A percentile compares a stretch with the other conserved stretches of the same genome.
phyloP scores from a whole-genome alignment of 495 filamentous ascomycete genomes.

The Penicillium pancosmium region DNA sequence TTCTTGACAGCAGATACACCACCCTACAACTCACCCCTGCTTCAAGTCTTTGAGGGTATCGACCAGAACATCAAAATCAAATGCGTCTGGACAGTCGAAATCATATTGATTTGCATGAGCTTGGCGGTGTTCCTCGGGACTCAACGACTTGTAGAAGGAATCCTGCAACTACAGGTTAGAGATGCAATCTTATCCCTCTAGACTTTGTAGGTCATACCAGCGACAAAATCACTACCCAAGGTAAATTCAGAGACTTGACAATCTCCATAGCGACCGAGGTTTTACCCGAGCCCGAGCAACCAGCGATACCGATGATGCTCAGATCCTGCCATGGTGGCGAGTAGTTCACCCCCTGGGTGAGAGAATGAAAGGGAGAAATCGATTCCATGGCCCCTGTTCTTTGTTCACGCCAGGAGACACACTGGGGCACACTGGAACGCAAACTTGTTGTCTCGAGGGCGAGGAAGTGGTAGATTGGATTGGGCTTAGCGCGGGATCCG shows the following conservation, averaged over 20 bases:
- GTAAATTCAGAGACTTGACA: conserved; percentile 83
- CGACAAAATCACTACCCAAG: conserved; percentile 96
- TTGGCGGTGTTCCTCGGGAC: conserved; percentile 67
- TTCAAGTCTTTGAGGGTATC: conserved; percentile 83
- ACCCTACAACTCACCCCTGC: conserved; percentile 67
- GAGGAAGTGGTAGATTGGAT: background rate
- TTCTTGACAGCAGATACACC: background rate
- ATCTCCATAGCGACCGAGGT: conserved; percentile 94
- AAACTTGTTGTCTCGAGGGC: too few species aligned
- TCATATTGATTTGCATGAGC: conserved; percentile 93
- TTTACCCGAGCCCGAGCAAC: conserved; percentile 95
- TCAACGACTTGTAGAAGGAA: conserved; percentile 91
- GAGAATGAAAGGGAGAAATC: conserved; percentile 47
- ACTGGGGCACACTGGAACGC: background rate
- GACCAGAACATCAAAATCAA: conserved; percentile 91
- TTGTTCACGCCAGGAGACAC: background rate
- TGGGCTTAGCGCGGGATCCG: conserved; percentile 25
- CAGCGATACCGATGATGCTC: conserved; percentile 94
- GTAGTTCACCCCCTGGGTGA: conserved; percentile 66
- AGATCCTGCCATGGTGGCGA: conserved; percentile 92
- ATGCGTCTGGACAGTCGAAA: conserved; percentile 91
- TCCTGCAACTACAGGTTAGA: conserved; percentile 61
- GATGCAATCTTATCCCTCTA: background rate
- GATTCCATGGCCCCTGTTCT: conserved; percentile 41
- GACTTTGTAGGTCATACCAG: conserved; percentile 62